Base-by-base conservation (phyloP, 2,329 filamentous ascomycete genomes). In the Cercospora berteroae region DNA sequence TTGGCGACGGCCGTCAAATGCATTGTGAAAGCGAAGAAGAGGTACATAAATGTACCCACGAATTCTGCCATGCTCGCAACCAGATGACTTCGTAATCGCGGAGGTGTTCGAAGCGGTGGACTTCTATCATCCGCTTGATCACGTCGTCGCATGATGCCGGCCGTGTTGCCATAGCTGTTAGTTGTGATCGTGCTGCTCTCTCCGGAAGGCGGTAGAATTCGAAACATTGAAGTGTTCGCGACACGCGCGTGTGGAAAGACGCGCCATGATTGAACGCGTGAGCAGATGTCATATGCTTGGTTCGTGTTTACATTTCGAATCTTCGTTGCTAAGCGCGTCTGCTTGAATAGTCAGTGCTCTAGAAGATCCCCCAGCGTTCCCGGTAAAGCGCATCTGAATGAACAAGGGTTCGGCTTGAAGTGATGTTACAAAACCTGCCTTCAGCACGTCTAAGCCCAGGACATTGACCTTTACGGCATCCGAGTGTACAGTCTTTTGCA, bases 41-140 rank as follows among this genome's bases (percentile, higher is more conserved):
- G 73, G 70, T 77, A 78, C 71, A 77, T 72, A 29, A 75, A 77
- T 2, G 77, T 79, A 1, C 77, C 77, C 9, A 78, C 73, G 52
- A 78, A 79, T 60, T 79, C 77, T 27, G 73, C 74, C 8, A 75
- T 29, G 48, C 65, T 58, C 0, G 74, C 73, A 31, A 75, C 65
- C 63, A 75, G 70, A 52, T 74, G 69, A 8, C 27, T 63, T 55
- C 65, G 65, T 8, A 66, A 23, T n/a, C 31, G 36, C 10, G 58
- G 50, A 52, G 60, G 48, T 12, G 60, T 18, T 2, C 60, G 60
- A 16, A 29, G 18, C 18, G 12, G n/a, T 20, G 25, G 42, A 52
- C 10, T 9, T n/a, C 20, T 29, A 16, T 16, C 18, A n/a, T 55
- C 44, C 2, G 9, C 25, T 23, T 10, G 39, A 23, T 10, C 23